Base-by-base conservation (phyloP, 176 grass and related monocot genomes). In the Avena insularis region DNA sequence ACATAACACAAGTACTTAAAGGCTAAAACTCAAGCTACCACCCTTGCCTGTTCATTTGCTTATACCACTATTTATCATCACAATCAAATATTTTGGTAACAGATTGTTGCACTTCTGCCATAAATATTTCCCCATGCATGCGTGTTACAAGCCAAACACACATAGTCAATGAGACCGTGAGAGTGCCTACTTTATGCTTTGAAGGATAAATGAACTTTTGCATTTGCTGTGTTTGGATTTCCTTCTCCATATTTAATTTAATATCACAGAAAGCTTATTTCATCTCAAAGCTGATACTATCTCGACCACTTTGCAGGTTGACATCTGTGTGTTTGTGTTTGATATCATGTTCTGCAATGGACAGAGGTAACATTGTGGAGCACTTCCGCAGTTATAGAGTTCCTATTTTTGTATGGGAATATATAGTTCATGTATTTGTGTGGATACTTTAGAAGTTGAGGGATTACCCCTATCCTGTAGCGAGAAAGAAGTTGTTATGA, bases 311-410 rank as follows among this genome's bases (percentile, higher is more conserved):
- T 64, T 90, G 77, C 90, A 98, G 94, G 94, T 98, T 91, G 92
- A 98, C 86, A 91, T 96, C 85, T 96, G 97, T 31, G 68, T 96
- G 49, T 93, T 94, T 93, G 77, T 98, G 86, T 98, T 98, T 89
- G 97, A 98, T 85, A 87, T 96, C 85, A 98, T 98, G 96, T 86
- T 96, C 43, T 91, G 82, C 72, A 84, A 89, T 79, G 97, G 97
- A 81, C 72, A 98, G 51, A 85, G 97, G 97, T 95, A 98, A 74
- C 17, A 19, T 48, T 86, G 61, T 84, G 58, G 59, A 16, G 17
- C 33, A 55, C 46, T 87, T 90, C 46, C 12, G 3, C 46, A 63
- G 79, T 63, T 75, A 35, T 55, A 75, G 14, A 27, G 14, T 25
- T 47, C 59, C 14, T 29, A 59, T 77, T 62, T 77, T 62, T 71